Evolutionary conservation across 176 grass and related monocot species (phyloP).

Genomic region (Leersia perrieri): DNA sequence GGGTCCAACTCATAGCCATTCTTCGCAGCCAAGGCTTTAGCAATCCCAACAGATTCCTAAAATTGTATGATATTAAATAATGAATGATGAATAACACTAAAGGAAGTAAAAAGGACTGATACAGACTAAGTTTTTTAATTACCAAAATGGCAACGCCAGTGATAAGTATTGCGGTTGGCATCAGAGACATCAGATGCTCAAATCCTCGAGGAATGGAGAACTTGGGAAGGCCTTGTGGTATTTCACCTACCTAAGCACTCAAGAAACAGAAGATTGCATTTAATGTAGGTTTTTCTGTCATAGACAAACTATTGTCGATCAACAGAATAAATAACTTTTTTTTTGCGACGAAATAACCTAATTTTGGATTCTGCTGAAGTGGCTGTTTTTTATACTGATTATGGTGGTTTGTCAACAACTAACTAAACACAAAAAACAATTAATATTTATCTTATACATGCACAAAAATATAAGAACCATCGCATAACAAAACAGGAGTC

Average conservation of each 20-base stretch:
- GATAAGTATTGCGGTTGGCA: constrained; percentile 86
- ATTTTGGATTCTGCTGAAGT: neutral
- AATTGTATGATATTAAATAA: constrained; percentile 19
- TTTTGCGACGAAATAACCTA: neutral
- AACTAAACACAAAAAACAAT: neutral
- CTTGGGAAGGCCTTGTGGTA: constrained; percentile 89
- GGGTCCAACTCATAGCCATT: constrained; percentile 97
- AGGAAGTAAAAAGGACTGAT: neutral
- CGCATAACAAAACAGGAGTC: neutral
- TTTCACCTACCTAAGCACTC: constrained; percentile 77
- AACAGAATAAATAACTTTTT: too few species aligned
- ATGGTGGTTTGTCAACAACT: neutral
- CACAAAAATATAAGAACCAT: neutral
- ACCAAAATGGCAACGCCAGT: constrained; percentile 99
- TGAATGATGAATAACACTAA: constrained; percentile 25
- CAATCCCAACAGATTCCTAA: constrained; percentile 98
- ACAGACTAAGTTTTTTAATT: neutral
- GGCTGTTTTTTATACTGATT: constrained; percentile 3
- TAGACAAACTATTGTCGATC: neutral
- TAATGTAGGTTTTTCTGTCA: constrained; percentile 8
- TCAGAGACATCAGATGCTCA: constrained; percentile 64
- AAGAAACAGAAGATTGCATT: constrained; percentile 5
- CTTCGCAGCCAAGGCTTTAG: constrained; percentile 95
- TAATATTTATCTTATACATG: neutral
- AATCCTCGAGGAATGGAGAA: constrained; percentile 86